phyloP scores from a whole-genome alignment of 345 rosid species.

The Schrenkiella parvula region DNA sequence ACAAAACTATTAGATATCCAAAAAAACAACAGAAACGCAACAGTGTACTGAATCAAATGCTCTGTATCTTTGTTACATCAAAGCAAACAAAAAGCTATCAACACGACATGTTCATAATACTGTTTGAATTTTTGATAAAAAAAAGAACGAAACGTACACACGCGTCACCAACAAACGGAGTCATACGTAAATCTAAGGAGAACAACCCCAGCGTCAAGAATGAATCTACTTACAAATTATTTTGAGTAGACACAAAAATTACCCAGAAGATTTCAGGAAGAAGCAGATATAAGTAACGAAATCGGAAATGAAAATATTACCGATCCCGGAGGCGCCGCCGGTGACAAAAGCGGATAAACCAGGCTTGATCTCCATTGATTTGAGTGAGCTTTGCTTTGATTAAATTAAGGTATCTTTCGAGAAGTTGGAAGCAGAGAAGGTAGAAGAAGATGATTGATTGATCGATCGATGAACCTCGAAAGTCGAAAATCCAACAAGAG shows the following conservation, averaged over 20 bases:
- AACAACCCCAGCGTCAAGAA: neutral
- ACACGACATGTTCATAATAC: too few species aligned
- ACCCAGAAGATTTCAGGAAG: neutral
- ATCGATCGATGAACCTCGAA: constrained; percentile 16
- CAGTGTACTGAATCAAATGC: too few species aligned
- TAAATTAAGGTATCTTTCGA: neutral
- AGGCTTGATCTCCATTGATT: constrained; percentile 73
- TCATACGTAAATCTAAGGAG: neutral
- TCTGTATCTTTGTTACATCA: neutral
- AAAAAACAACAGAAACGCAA: too few species aligned
- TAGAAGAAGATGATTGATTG: constrained; percentile 8
- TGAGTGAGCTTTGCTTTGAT: neutral
- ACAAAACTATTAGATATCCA: neutral
- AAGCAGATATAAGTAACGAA: neutral
- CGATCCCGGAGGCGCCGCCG: constrained; percentile 92
- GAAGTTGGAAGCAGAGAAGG: constrained; percentile 3
- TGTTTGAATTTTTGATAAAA: too few species aligned
- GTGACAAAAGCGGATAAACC: constrained; percentile 90
- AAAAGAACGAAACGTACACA: neutral
- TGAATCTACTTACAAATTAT: neutral
- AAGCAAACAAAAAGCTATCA: too few species aligned
- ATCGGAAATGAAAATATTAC: constrained; percentile 31
- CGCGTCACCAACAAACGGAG: neutral
- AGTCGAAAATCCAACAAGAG: neutral
- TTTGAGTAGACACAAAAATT: neutral